Base-by-base conservation (phyloP, 768 basidiomycete species). In the Tephrocybe sp. region DNA sequence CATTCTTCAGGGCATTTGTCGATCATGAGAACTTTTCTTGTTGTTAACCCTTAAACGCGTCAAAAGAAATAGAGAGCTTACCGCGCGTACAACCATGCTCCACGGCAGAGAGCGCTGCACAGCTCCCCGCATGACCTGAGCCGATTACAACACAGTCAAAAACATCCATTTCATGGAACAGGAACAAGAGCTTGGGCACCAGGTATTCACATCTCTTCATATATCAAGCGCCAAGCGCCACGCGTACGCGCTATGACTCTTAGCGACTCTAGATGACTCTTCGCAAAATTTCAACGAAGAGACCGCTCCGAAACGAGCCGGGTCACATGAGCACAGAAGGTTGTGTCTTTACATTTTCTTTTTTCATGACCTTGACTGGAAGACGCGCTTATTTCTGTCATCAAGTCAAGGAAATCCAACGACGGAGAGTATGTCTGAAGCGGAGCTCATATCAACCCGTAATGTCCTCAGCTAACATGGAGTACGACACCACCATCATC, bases 121-220 rank as follows among this genome's bases (percentile, higher is more conserved):
- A 84, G 55, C 79, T 80, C 22, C 84, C 84, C 44, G 85, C 84
- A 60, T 87, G 79, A 16, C 85, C 84, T 21, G 83, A 79, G 12
- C 84, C 84, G 13, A 87, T 69, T 34, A 87, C 73, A 54, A 87
- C 70, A 57, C 80, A 83, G 58, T 86, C 83, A 57, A 69, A 75
- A 45, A 28, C 16, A 27, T 35, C 27, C 60, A 61, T 60, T 22
- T 19, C 50, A 37, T 30, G 28, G 21, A 37, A 9, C 3, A 18
- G 40, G 38, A 18, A 32, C 22, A 15, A 44, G 51, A 49, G 32
- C 41, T 43, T 49, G 50, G 35, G 40, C 18, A 51, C 15, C 38
- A 34, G 36, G 18, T 27, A 34, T 22, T n/a, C 11, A n/a, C n/a
- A n/a, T n/a, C n/a, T n/a, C n/a, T n/a, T n/a, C n/a, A n/a, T n/a